Evolutionary conservation across 192 early-diverging fungal species (phyloP).

Genomic region (Entophlyctis helioformis): DNA sequence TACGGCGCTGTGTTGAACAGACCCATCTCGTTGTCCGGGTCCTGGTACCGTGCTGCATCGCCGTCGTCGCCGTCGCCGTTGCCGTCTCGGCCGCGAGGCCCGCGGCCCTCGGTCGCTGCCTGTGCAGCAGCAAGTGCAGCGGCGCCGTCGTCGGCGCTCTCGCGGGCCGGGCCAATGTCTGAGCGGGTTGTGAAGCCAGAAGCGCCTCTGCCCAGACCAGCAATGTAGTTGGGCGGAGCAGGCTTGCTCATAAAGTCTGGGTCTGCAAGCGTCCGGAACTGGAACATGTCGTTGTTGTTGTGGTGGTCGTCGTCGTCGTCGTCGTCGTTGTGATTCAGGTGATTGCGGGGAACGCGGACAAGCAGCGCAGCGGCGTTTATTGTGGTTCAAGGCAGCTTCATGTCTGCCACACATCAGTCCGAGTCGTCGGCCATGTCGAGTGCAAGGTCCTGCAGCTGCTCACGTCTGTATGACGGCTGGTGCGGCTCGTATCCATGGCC

Average conservation of each 20-base stretch:
- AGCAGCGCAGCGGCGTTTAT: too few relatives aligned
- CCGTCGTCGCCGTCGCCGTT: conserved; percentile 53
- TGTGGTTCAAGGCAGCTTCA: too few relatives aligned
- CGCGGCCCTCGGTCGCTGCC: conserved; percentile 13
- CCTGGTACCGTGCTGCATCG: conserved; percentile 66
- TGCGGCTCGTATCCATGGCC: too few relatives aligned
- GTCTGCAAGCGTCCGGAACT: conserved; percentile 17
- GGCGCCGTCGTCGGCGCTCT: conserved; percentile 28
- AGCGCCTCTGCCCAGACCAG: conserved; percentile 92
- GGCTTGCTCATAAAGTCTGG: conserved; percentile 83
- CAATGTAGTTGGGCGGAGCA: conserved; percentile 92
- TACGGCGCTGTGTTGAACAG: conserved; percentile 79
- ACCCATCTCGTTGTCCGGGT: conserved; percentile 89
- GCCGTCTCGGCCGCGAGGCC: conserved; percentile 9
- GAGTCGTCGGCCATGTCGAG: too few relatives aligned
- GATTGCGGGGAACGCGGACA: too few relatives aligned
- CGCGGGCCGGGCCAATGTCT: conserved; percentile 93
- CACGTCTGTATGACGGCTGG: too few relatives aligned
- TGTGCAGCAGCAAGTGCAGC: conserved; percentile 13
- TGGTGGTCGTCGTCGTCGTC: too few relatives aligned
- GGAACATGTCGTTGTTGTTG: too few relatives aligned
- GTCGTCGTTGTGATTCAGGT: too few relatives aligned
- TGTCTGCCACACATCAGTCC: too few relatives aligned
- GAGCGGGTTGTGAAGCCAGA: conserved; percentile 96
- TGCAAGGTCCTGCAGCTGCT: too few relatives aligned